These are phyloP conservation scores for Pezicula radicicola DNA, from an alignment of 2,329 filamentous ascomycete species.

Conservation along the genomic window DNA sequence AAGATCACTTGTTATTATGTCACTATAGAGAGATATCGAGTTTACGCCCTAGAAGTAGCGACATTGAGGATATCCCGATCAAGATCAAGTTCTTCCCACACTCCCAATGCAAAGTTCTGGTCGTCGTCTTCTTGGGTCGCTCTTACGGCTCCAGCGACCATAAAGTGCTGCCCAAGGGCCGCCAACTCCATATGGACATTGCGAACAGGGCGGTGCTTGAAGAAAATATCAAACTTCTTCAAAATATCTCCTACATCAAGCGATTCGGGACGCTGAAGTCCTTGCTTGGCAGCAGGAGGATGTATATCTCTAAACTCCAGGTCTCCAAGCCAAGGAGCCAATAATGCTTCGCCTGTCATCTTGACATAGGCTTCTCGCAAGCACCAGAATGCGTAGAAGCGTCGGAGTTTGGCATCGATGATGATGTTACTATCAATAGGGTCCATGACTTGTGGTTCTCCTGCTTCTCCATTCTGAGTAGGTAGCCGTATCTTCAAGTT, in stretches of 20 bases:
- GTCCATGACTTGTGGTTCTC: conserved; percentile 8
- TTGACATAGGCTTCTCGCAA: conserved; percentile 81
- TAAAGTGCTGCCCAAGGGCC: conserved; percentile 24
- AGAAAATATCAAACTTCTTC: conserved; percentile 18
- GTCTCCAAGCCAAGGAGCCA: conserved; percentile 69
- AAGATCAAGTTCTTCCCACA: conserved; percentile 15
- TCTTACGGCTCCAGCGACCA: conserved; percentile 24
- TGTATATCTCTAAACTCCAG: conserved; percentile 64
- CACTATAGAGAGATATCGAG: not conserved
- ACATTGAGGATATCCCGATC: conserved; percentile 20
- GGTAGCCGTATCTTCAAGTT: conserved; percentile 13
- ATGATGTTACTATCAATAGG: conserved; percentile 29
- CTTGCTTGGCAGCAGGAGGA: conserved; percentile 12
- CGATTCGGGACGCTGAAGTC: conserved; percentile 5
- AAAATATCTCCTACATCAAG: conserved; percentile 19
- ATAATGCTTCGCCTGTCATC: conserved; percentile 74
- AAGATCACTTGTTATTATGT: not conserved
- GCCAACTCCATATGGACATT: conserved; percentile 26
- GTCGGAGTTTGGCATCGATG: conserved; percentile 61
- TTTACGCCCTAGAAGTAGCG: conserved; percentile 13
- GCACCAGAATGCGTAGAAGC: conserved; percentile 78
- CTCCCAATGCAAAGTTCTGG: conserved; percentile 4
- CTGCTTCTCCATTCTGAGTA: conserved; percentile 3
- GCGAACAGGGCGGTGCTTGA: conserved; percentile 19
- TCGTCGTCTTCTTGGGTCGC: conserved; percentile 1